Evolutionary conservation across 1,284 basidiomycete species (phyloP).

Genomic region (Cystobasidium pallidum): DNA sequence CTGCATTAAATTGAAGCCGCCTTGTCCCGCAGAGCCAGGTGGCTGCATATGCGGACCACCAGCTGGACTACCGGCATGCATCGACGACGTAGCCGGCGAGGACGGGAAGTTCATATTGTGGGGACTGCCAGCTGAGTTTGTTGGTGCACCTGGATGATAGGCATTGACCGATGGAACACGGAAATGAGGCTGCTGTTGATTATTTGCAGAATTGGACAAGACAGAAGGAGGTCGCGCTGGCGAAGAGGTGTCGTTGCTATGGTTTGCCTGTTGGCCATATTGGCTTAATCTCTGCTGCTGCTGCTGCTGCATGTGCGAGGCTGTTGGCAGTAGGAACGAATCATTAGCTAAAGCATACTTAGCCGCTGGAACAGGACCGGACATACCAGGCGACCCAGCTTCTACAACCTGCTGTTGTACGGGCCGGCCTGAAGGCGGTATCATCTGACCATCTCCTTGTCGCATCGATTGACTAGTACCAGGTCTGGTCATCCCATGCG

Average conservation of each 20-base stretch:
- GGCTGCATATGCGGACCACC: constrained; percentile 10
- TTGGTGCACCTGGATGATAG: constrained; percentile 15
- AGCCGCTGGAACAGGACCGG: neutral
- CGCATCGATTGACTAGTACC: constrained; percentile 8
- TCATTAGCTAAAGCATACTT: neutral
- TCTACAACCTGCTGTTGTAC: constrained; percentile 8
- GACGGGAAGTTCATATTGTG: constrained; percentile 7
- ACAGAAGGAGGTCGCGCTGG: constrained; percentile 38
- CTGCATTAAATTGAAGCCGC: constrained; percentile 33
- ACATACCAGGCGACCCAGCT: constrained; percentile 16
- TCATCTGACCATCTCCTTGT: constrained; percentile 14
- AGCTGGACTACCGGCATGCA: neutral
- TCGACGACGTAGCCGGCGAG: neutral
- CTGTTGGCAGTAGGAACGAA: neutral
- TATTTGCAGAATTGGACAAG: neutral
- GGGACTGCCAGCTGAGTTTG: constrained; percentile 19
- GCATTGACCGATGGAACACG: constrained; percentile 32
- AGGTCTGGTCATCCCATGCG: constrained; percentile 9
- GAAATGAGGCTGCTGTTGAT: constrained; percentile 24
- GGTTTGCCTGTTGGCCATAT: neutral
- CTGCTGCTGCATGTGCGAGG: constrained; percentile 9
- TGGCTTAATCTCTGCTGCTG: neutral
- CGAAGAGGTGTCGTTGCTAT: constrained; percentile 8
- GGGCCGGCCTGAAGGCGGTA: neutral
- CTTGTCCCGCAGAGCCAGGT: constrained; percentile 11